phyloP scores from a whole-genome alignment of 2,329 filamentous ascomycete genomes.

The Fonsecaea erecta region DNA sequence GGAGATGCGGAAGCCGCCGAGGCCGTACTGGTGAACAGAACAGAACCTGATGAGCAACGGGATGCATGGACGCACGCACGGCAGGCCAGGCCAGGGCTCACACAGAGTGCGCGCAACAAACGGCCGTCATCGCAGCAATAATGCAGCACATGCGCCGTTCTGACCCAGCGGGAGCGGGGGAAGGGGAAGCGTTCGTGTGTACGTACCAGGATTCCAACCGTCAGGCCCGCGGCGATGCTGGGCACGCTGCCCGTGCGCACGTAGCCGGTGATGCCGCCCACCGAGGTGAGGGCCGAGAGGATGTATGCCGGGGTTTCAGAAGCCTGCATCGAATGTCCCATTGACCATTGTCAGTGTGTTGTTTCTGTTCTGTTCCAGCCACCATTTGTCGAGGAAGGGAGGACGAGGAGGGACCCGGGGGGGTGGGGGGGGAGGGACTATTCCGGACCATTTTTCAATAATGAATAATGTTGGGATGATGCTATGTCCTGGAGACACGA shows the following conservation, averaged over 20 bases:
- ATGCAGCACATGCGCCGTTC: background rate
- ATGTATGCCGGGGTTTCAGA: constrained; percentile 84
- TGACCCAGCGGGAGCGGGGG: constrained; percentile 37
- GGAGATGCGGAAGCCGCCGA: constrained; percentile 81
- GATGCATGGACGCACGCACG: no score
- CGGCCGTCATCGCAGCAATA: no score
- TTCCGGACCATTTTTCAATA: no score
- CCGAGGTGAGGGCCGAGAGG: constrained; percentile 80
- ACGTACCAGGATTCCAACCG: constrained; percentile 72
- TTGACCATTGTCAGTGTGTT: background rate
- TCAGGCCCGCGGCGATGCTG: constrained; percentile 80
- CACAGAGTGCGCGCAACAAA: no score
- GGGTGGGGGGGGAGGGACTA: no score
- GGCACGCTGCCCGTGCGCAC: constrained; percentile 82
- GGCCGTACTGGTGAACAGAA: no score
- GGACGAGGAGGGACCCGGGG: no score
- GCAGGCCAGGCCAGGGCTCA: no score
- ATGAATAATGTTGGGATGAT: no score
- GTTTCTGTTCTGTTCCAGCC: background rate
- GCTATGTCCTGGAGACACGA: no score
- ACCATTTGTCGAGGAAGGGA: no score
- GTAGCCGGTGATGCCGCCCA: constrained; percentile 87
- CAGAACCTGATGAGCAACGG: no score
- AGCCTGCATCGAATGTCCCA: constrained; percentile 54
- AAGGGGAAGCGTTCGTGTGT: constrained; percentile 23